Conservation (phyloP, 495 filamentous ascomycete genomes). For the Podospora pseudoanserina region DNA sequence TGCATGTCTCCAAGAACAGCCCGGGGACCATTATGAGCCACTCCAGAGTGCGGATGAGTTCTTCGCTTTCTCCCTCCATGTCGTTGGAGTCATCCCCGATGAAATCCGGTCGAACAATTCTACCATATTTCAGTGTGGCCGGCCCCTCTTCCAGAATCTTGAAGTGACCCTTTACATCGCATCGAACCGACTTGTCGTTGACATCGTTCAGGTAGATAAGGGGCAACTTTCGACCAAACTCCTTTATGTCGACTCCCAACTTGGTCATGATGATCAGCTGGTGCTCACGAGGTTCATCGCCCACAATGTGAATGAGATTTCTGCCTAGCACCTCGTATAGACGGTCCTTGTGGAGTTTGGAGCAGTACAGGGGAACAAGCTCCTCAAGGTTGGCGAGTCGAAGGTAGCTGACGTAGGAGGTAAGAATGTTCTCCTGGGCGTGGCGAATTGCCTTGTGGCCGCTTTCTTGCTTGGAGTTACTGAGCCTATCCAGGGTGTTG, state of each 20-base stretch:
- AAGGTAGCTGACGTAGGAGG: constrained; percentile 77
- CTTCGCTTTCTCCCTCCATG: constrained; percentile 55
- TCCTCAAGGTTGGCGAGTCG: constrained; percentile 64
- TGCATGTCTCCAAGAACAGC: constrained; percentile 68
- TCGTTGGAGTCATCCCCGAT: constrained; percentile 58
- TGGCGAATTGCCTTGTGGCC: constrained; percentile 25
- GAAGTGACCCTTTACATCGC: constrained; percentile 41
- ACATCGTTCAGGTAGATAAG: constrained; percentile 50
- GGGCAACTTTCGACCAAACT: constrained; percentile 53
- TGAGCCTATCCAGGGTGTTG: constrained; percentile 49
- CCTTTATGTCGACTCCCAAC: constrained; percentile 46
- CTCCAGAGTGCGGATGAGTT: constrained; percentile 73
- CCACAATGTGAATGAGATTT: constrained; percentile 53
- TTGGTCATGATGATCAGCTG: constrained; percentile 62
- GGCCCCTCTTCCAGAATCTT: constrained; percentile 47
- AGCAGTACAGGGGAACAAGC: constrained; percentile 81
- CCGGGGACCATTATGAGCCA: constrained; percentile 76
- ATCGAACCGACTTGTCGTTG: constrained; percentile 20
- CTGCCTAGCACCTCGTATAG: constrained; percentile 51
- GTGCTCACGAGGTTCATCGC: constrained; percentile 43
- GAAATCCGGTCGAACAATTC: constrained; percentile 57
- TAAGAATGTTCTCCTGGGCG: constrained; percentile 61
- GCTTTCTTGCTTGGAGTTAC: constrained; percentile 40
- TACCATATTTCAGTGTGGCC: constrained; percentile 45
- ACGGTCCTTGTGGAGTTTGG: constrained; percentile 57